Percentiles rank a stretch among this genome's conserved stretches.
Conservation (phyloP, 495 filamentous ascomycete genomes). For the Schizothecium vesticola region DNA sequence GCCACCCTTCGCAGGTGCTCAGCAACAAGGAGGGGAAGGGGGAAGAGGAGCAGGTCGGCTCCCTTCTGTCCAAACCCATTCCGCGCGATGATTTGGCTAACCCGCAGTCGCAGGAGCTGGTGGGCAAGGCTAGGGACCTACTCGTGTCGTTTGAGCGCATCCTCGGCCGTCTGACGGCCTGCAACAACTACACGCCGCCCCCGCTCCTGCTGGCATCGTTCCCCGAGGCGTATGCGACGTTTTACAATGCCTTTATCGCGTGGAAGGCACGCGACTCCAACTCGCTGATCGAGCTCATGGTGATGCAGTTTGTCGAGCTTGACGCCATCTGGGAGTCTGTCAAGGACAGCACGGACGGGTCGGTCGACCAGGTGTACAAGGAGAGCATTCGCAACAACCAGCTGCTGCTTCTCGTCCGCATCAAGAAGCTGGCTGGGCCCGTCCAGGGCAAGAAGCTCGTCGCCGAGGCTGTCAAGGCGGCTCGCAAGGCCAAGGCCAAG, state of each 20-base stretch:
- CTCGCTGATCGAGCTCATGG: constrained; percentile 87
- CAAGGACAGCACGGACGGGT: constrained; percentile 80
- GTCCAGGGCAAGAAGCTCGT: constrained; percentile 80
- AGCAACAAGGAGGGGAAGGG: constrained; percentile 70
- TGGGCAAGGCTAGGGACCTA: constrained; percentile 80
- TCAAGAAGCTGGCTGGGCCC: constrained; percentile 82
- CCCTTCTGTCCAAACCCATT: constrained; percentile 40
- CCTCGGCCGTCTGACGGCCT: constrained; percentile 48
- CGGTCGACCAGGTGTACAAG: constrained; percentile 81
- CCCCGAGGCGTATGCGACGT: constrained; percentile 68
- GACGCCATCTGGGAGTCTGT: constrained; percentile 96
- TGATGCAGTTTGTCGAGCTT: constrained; percentile 89
- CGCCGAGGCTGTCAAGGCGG: constrained; percentile 73
- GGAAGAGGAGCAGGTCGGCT: constrained; percentile 64
- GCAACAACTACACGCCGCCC: constrained; percentile 53
- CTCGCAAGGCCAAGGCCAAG: constrained; percentile 65
- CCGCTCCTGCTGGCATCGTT: constrained; percentile 56
- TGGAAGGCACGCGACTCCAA: constrained; percentile 93
- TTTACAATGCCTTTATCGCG: constrained; percentile 85
- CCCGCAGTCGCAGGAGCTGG: constrained; percentile 66
- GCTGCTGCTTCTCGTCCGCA: constrained; percentile 75
- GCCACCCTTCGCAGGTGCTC: constrained; percentile 85
- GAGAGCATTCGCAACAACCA: constrained; percentile 94
- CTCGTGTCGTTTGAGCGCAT: constrained; percentile 78
- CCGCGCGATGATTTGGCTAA: constrained; percentile 50